These are phyloP conservation scores for Sporothrix curviconia DNA, from an alignment of 2,329 filamentous ascomycete genomes.

Conservation along the genomic window DNA sequence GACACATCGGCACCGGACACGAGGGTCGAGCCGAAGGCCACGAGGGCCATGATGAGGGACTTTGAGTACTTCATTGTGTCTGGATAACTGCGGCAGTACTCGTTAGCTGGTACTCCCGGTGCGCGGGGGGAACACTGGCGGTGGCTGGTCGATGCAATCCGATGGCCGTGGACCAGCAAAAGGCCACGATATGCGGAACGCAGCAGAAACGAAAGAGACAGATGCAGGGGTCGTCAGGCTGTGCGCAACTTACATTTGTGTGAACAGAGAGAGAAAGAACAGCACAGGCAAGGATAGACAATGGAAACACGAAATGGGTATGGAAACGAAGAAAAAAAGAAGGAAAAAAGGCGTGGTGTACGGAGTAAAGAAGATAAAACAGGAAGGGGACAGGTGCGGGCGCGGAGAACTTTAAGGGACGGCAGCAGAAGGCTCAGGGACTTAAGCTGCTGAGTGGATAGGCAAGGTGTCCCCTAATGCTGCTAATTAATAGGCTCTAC, in stretches of 20 bases:
- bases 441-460: not conserved
- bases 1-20: conserved; percentile 58
- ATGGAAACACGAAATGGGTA: not conserved
- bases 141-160: not conserved
- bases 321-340: not conserved
- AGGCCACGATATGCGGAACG: not conserved
- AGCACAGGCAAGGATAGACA: not conserved
- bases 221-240: not conserved
- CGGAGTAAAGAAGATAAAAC: not conserved
- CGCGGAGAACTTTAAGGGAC: not conserved
- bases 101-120: not conserved
- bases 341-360: not conserved
- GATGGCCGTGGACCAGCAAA: not conserved
- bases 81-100: not conserved
- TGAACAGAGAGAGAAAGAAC: not conserved
- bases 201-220: not conserved
- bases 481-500: no score
- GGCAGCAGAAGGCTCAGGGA: not conserved
- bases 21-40: conserved; percentile 39
- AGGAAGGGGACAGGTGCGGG: not conserved
- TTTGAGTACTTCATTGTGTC: conserved; percentile 41
- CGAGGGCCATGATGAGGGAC: conserved; percentile 31
- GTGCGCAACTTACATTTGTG: conserved; percentile 1
- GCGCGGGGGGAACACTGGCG: not conserved
- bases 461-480: conserved; percentile 14